Conservation (phyloP, 2,329 filamentous ascomycete species). For the Clonostachys byssicola region DNA sequence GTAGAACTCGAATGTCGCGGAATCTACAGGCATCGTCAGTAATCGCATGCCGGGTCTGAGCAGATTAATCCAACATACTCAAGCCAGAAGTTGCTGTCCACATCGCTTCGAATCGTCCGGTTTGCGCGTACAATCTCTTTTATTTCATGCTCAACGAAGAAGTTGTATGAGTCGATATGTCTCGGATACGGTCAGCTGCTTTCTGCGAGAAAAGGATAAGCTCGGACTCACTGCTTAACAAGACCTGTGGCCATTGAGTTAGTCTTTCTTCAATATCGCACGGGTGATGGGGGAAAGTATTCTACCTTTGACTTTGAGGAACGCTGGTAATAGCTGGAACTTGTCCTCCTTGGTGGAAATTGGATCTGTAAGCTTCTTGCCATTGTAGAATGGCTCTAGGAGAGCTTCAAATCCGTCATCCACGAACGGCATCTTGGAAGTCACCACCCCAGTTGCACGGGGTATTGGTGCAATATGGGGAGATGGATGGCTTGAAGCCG, state of each 20-base stretch:
- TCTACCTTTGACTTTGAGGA: conserved; percentile 87
- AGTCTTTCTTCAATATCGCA: not conserved
- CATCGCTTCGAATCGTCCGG: conserved; percentile 82
- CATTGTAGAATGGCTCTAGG: conserved; percentile 63
- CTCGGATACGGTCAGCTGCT: conserved; percentile 17
- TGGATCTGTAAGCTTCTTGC: conserved; percentile 62
- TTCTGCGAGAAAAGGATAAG: not conserved
- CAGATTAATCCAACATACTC: conserved; percentile 41
- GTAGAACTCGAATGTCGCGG: conserved; percentile 83
- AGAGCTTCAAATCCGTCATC: conserved; percentile 65
- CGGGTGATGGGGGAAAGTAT: not conserved
- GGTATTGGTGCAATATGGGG: not conserved
- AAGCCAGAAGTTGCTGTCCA: conserved; percentile 88
- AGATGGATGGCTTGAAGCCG: not conserved
- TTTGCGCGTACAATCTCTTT: conserved; percentile 96
- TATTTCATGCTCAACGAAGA: conserved; percentile 93
- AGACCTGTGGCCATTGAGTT: conserved; percentile 43
- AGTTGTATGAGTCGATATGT: conserved; percentile 98
- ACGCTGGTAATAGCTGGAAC: conserved; percentile 95
- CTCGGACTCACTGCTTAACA: conserved; percentile 73
- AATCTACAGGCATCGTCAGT: conserved; percentile 37
- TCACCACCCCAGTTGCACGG: conserved; percentile 24
- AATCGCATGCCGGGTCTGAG: not conserved
- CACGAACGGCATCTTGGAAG: conserved; percentile 42
- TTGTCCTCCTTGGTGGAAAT: conserved; percentile 75